Base-by-base conservation (phyloP, 768 basidiomycete species). In the Mycena leptocephala region DNA sequence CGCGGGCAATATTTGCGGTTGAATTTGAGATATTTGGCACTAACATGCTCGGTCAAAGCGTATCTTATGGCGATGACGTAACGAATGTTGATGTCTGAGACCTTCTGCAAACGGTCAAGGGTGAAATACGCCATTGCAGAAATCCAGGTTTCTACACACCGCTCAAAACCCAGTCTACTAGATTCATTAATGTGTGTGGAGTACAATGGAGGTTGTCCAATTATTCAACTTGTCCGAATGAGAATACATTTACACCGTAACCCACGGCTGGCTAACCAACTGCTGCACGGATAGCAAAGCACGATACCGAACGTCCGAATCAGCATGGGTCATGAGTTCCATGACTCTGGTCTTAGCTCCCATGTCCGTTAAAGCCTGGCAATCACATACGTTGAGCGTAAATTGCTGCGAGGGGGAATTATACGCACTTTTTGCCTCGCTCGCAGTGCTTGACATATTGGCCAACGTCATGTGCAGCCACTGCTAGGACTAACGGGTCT, bases 371-470 rank as follows among this genome's bases (percentile, higher is more conserved):
- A 99, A 43, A 93, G 86, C 82, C 97, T 97, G 80, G 26, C 16
- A 64, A 53, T 18, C 63, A 67, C n/a, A n/a, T n/a, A n/a, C 13
- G 66, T 65, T 51, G 77, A 72, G 32, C 20, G 48, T 37, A 61
- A 28, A 66, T 56, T 37, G 33, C 20, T 16, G 22, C 59, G 11
- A 56, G 64, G 11, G 4, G 28, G 48, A 56, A 35, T 62, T n/a
- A 37, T 3, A 82, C 94, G 76, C 79, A 98, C 98, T 93, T 96
- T 88, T 98, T 98, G 28, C 97, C 97, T 64, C 93, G 90, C 72
- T 99, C 97, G 76, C 92, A 95, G 83, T 96, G 94, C 82, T 95
- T 97, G 75, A 99, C 94, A 82, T 97, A 99, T 82, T 97, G 95
- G 5, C 97, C 98, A 22, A 99, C 84, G 84, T 99, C 98, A 81